Evolutionary conservation across 1,139 yeast species (phyloP).

Genomic region (Blastobotrys arbuscula): DNA sequence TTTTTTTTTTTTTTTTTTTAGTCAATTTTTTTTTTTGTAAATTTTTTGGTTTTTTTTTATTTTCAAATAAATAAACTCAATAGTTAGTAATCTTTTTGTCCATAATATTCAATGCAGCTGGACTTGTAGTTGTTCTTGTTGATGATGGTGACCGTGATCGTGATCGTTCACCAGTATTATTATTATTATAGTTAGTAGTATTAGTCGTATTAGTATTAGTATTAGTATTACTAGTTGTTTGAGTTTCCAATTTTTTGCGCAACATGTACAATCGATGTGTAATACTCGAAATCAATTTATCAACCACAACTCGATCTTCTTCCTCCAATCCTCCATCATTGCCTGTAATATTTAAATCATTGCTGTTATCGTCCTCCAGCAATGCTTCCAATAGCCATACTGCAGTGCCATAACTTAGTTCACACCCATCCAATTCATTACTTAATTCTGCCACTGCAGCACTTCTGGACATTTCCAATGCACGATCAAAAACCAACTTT

Average conservation of each 20-base stretch:
- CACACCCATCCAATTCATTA: constrained; percentile 66
- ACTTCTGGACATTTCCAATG: constrained; percentile 82
- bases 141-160: background rate
- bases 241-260: constrained; percentile 22
- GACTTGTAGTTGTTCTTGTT: background rate
- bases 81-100: background rate
- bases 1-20: background rate
- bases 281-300: constrained; percentile 44
- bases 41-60: background rate
- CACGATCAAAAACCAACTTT: constrained; percentile 82
- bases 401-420: constrained; percentile 81
- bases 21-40: background rate
- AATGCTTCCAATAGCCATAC: constrained; percentile 93
- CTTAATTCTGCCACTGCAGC: constrained; percentile 81
- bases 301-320: constrained; percentile 70
- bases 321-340: constrained; percentile 45
- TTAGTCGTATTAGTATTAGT: background rate
- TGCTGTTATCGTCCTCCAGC: constrained; percentile 40
- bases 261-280: constrained; percentile 30
- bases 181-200: background rate
- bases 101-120: background rate
- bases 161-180: background rate
- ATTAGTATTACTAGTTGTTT: background rate
- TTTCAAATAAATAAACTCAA: background rate
- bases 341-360: constrained; percentile 9